Evolutionary conservation across 2,329 filamentous ascomycete genomes (phyloP), one percentile per base, ranked within the genome.

Genomic region (Nemania serpens): DNA sequence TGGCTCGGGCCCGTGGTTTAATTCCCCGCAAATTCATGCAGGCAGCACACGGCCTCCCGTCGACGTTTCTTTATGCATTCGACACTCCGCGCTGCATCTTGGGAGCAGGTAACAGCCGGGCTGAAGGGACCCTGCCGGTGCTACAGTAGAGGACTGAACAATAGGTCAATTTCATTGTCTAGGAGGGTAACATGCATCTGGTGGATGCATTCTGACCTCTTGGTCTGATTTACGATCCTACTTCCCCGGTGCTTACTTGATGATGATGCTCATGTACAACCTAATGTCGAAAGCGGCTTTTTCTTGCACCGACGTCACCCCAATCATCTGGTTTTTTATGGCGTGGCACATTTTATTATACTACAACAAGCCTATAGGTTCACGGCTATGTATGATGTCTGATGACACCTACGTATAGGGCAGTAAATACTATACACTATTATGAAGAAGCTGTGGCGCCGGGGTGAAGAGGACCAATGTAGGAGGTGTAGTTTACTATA

Each of bases 1-100:
- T 65, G 66, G 64, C 64, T 66, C 61, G 63, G 62, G 62, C 64
- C 55, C 66, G 59, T 66, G 66, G 65, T 53, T 62, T 49, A 25
- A 39, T 56, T 65, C 70, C 69, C 70, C 70, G 67, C 69, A 71
- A 66, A 71, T 65, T 66, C 62, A 71, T 71, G 69, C 69, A 71
- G 65, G 68, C 66, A 68, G 63, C 64, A 67, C 68, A 68, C 66
- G 63, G 65, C 65, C 49, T 68, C 67, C 69, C 67, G 65, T 67
- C 69, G 64, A 68, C 65, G 66, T 67, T 64, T 69, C 58, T 66
- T 62, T 64, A 48, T 62, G 56, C 59, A 46, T 46, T 55, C 55
- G 22, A 54, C 51, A 43, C 49, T 36, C 42, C 3, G 50, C 22
- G 42, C 53, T 29, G 42, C 48, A 55, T 60, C 52, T 59, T 61